phyloP scores from a whole-genome alignment of 2,329 filamentous ascomycete species.

The Ilyonectria destructans region DNA sequence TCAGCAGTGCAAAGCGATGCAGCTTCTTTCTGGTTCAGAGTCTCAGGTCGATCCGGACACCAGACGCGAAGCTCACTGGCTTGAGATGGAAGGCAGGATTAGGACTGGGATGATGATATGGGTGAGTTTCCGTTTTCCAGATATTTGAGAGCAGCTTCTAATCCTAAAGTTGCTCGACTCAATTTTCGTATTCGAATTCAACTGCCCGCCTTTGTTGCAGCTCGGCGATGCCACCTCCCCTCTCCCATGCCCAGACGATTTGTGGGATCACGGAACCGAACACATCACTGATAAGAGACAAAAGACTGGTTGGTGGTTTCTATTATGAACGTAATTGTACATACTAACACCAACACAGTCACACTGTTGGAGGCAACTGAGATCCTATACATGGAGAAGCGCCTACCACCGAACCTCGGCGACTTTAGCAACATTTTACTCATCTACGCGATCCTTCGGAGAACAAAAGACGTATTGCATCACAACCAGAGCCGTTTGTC shows the following conservation, averaged over 20 bases:
- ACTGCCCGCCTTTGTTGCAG: not conserved
- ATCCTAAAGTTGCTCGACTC: constrained; percentile 4
- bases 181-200: constrained; percentile 7
- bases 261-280: constrained; percentile 3
- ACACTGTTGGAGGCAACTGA: constrained; percentile 36
- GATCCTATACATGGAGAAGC: constrained; percentile 40
- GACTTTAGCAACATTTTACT: constrained; percentile 36
- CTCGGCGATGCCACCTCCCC: not conserved
- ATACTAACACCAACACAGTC: not conserved
- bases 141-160: not conserved
- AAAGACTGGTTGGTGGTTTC: not conserved
- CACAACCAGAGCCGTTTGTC: constrained; percentile 32
- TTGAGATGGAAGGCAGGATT: not conserved
- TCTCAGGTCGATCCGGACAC: not conserved
- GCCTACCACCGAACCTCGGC: constrained; percentile 32
- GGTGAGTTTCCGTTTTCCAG: not conserved
- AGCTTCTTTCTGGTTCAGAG: not conserved
- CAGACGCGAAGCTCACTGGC: not conserved
- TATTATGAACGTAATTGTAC: not conserved
- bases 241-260: not conserved
- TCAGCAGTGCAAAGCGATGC: not conserved
- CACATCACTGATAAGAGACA: not conserved
- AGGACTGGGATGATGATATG: constrained; percentile 18
- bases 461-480: constrained; percentile 33
- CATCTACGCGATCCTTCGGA: constrained; percentile 34